phyloP scores from a whole-genome alignment of 2,329 filamentous ascomycete genomes.

The Paracoccidioides brasiliensis region DNA sequence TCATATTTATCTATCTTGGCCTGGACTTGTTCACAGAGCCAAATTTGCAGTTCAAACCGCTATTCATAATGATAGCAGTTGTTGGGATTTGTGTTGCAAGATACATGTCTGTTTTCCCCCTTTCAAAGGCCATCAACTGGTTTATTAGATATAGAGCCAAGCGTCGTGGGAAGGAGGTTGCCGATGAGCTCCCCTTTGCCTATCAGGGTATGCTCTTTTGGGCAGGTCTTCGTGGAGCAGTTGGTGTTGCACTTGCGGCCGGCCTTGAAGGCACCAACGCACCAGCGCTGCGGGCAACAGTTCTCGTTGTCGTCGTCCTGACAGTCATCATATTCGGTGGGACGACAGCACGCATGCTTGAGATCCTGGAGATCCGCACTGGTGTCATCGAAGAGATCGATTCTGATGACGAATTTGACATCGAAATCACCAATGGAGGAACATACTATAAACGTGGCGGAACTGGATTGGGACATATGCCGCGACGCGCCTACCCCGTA shows the following conservation, averaged over 20 bases:
- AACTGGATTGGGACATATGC: constrained; percentile 62
- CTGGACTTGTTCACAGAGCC: constrained; percentile 88
- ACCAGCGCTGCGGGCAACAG: constrained; percentile 75
- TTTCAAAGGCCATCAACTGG: constrained; percentile 82
- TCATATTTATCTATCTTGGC: constrained; percentile 98
- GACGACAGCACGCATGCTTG: constrained; percentile 92
- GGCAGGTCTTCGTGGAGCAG: constrained; percentile 88
- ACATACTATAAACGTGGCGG: constrained; percentile 72
- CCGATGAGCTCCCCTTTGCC: constrained; percentile 81
- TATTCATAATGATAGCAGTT: constrained; percentile 87
- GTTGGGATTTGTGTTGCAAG: constrained; percentile 82
- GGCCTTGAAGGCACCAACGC: constrained; percentile 72
- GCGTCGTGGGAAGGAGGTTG: constrained; percentile 59
- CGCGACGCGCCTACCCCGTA: constrained; percentile 51
- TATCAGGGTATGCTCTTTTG: constrained; percentile 99
- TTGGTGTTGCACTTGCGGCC: constrained; percentile 86
- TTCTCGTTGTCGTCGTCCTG: constrained; percentile 92
- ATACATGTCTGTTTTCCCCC: constrained; percentile 88
- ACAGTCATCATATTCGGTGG: constrained; percentile 98
- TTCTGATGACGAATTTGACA: constrained; percentile 97
- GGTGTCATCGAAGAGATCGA: constrained; percentile 95
- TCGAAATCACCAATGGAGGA: constrained; percentile 59
- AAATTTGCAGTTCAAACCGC: constrained; percentile 76
- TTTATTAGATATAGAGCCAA: constrained; percentile 77
- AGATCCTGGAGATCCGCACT: constrained; percentile 91